phyloP scores from a whole-genome alignment of 768 basidiomycete species.

The Amanita subjunquillea region DNA sequence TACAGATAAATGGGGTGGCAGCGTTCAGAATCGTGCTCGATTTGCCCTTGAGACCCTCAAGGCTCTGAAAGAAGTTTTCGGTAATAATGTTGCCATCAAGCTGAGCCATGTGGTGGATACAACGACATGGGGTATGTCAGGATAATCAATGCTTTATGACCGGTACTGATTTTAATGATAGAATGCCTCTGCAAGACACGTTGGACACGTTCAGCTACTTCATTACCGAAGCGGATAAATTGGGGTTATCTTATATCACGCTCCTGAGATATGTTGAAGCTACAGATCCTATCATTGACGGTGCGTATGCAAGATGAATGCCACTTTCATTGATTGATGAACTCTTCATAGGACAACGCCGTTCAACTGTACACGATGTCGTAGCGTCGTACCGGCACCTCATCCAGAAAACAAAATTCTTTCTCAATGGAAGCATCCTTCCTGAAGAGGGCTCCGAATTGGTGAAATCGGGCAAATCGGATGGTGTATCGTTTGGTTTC shows the following conservation, averaged over 20 bases:
- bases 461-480: slow-evolving; percentile 21
- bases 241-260: slow-evolving; percentile 21
- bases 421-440: slow-evolving; percentile 26
- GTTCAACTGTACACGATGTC: slow-evolving; percentile 28
- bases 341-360: slow-evolving; percentile 17
- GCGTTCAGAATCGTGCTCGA: slow-evolving; percentile 40
- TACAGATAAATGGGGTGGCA: slow-evolving; percentile 52
- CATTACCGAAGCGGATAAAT: slow-evolving; percentile 21
- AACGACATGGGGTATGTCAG: slow-evolving; percentile 32
- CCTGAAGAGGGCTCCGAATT: slow-evolving; percentile 27
- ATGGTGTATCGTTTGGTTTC: slow-evolving; percentile 27
- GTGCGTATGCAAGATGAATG: slow-evolving; percentile 10
- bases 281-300: slow-evolving; percentile 19
- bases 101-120: slow-evolving; percentile 12
- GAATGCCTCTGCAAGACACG: slow-evolving; percentile 34
- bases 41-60: slow-evolving; percentile 45
- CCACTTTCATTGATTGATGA: not conserved
- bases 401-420: slow-evolving; percentile 25
- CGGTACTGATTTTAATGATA: slow-evolving; percentile 5
- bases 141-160: not conserved
- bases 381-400: slow-evolving; percentile 24
- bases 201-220: slow-evolving; percentile 32
- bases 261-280: slow-evolving; percentile 17
- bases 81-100: slow-evolving; percentile 34
- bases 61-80: slow-evolving; percentile 28